phyloP scores from a whole-genome alignment of 1,284 basidiomycete genomes.

The Sanguinoderma infundibulare region DNA sequence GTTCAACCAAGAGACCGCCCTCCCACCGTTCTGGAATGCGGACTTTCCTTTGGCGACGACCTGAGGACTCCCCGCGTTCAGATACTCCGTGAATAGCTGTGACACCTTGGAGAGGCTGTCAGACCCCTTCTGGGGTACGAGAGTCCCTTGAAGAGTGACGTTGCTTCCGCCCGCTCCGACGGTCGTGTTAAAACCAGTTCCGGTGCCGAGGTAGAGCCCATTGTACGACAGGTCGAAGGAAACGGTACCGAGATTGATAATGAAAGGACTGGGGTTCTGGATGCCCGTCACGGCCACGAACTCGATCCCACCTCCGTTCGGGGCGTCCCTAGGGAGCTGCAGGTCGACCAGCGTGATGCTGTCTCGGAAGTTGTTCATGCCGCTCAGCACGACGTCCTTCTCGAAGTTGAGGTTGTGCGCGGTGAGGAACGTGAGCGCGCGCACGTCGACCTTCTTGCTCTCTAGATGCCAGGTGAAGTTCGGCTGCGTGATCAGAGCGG shows the following conservation, averaged over 20 bases:
- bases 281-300: constrained; percentile 64
- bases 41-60: constrained; percentile 67
- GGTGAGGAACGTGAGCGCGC: constrained; percentile 71
- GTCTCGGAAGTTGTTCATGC: constrained; percentile 69
- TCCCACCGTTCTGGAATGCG: constrained; percentile 57
- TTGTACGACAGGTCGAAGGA: constrained; percentile 68
- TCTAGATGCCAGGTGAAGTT: constrained; percentile 76
- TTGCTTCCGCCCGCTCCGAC: constrained; percentile 61
- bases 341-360: constrained; percentile 66
- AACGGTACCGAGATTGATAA: constrained; percentile 71
- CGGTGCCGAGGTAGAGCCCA: constrained; percentile 63
- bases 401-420: constrained; percentile 65
- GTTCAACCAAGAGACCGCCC: constrained; percentile 68
- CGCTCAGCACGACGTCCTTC: constrained; percentile 60
- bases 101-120: constrained; percentile 59
- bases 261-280: constrained; percentile 73
- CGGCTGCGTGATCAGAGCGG: constrained; percentile 64
- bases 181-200: constrained; percentile 51
- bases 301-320: constrained; percentile 72
- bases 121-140: constrained; percentile 58
- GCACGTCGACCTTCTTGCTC: constrained; percentile 62
- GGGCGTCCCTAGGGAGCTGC: constrained; percentile 74
- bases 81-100: constrained; percentile 73
- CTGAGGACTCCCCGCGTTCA: constrained; percentile 65
- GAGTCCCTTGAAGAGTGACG: constrained; percentile 63